Evolutionary conservation across 441 rosid genomes (phyloP), one percentile per base, ranked within the genome.

Genomic region (Adansonia gregorii): DNA sequence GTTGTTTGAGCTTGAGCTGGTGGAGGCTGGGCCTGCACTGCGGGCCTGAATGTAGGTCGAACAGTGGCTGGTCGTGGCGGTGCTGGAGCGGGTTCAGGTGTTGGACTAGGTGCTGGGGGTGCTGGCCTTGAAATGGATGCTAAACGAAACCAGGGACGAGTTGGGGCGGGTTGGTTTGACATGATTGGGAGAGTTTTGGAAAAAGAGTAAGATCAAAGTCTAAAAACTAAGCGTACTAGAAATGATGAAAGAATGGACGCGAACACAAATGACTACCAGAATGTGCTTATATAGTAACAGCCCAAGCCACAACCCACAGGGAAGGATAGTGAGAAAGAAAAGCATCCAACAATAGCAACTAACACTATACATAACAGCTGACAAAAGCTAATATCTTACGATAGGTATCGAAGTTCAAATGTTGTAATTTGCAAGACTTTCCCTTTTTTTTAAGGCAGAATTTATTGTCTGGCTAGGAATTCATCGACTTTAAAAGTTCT

Each of bases 101-200:
- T 64, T 69, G 87, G 85, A 49, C 77, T 20, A 24, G 79, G 82
- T 20, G 80, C 19, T 35, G 84, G 73, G 31, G 77, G 66, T 20
- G 76, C 59, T 7, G 89, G 81, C 39, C 91, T 91, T 15, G 81
- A 80, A 9, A 88, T 52, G 52, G 91, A 87, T 27, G 83, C 65
- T 67, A 86, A 80, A 75, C 93, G 93, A 48, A 83, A 82, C 92
- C 92, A 88, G n/a, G 85, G 88, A 59, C 92, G 90, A 71, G 88
- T 10, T 7, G 82, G 80, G n/a, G 74, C 73, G 2, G 73, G 87
- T 78, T 81, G 90, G 83, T 74, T 79, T 56, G 95, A 83, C 89
- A 87, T 84, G 19, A 49, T 63, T 27, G 10, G 12, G 11, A 51
- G 46, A 15, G 61, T 9, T 17, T 27, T 17, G 20, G 55, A 6